These are phyloP conservation scores for Apiospora saccharicola DNA, from an alignment of 2,329 filamentous ascomycete genomes.

Conservation along the genomic window DNA sequence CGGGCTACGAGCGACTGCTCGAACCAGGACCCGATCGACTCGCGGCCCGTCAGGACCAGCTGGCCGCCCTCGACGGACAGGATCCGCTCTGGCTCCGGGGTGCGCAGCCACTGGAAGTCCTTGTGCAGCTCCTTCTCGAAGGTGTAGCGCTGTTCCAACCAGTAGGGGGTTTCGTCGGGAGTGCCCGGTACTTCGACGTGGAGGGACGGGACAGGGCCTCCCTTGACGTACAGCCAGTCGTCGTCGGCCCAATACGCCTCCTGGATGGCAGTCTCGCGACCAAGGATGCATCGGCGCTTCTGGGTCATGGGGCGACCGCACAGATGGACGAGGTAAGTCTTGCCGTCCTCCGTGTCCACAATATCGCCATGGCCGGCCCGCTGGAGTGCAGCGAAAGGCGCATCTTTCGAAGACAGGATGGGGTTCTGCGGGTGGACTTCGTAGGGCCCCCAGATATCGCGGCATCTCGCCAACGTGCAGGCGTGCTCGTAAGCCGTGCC, in stretches of 20 bases:
- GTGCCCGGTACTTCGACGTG: constrained; percentile 57
- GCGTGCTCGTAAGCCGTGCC: constrained; percentile 69
- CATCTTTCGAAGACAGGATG: constrained; percentile 61
- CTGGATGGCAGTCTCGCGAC: constrained; percentile 65
- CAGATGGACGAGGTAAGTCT: constrained; percentile 62
- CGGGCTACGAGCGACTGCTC: constrained; percentile 64
- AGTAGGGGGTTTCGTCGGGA: constrained; percentile 58
- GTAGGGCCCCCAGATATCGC: constrained; percentile 67
- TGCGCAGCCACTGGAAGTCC: constrained; percentile 66
- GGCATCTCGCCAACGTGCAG: constrained; percentile 63
- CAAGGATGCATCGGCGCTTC: constrained; percentile 59
- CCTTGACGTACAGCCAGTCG: constrained; percentile 69
- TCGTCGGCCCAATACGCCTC: constrained; percentile 65
- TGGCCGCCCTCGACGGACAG: constrained; percentile 50
- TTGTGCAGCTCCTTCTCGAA: constrained; percentile 55
- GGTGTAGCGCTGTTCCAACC: constrained; percentile 56
- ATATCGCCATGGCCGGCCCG: constrained; percentile 61
- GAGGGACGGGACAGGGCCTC: constrained; percentile 62
- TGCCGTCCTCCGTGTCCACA: constrained; percentile 61
- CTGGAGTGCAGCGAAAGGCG: constrained; percentile 58
- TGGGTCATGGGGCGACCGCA: constrained; percentile 59
- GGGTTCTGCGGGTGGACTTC: constrained; percentile 65
- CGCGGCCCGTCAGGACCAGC: constrained; percentile 58
- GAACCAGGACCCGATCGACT: constrained; percentile 65
- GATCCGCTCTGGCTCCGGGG: constrained; percentile 62